Evolutionary conservation across 805 yeast genomes (phyloP), one percentile per base, ranked within the genome.

Genomic region (Blastobotrys mokoenaii): DNA sequence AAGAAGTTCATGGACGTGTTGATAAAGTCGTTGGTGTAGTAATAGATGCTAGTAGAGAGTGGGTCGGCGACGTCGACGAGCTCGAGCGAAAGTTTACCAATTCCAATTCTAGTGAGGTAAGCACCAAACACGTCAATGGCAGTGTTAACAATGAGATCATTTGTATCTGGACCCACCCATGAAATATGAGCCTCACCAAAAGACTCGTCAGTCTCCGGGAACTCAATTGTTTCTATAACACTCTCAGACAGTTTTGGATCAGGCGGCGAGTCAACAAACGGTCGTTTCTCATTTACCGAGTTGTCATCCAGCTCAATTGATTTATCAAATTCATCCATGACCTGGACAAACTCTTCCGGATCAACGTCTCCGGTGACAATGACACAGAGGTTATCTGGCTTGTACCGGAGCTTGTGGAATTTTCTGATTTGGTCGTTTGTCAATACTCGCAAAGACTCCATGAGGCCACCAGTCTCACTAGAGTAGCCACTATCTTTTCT

Each of bases 391-490:
- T 93, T 93, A 49, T 84, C 87, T 1, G 96, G 85, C 40, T 89
- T 73, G 64, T 93, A 93, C 57, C 76, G 66, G 12, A 68, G 62
- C 25, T 70, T 65, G 62, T 93, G 97, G 58, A 86, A 93, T 17
- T 78, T 65, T 53, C 82, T 74, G 53, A 93, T 90, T 38, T 81
- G 80, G 1, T 80, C 83, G 52, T 79, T 82, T 1, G 84, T 74
- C 55, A 93, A 70, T 2, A 70, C 71, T 49, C 97, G 76, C 52
- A 93, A 72, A 47, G 87, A 86, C 25, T 74, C 71, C 63, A 87
- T 77, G 40, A 87, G 65, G 0, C 98, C 98, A 43, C 98, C 98
- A 7, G 97, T 90, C 60, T 93, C 97, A 7, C 93, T 80, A 9
- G 88, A 77, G 61, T 90, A 93, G 2, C 96, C 97, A 17, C 90